Evolutionary conservation across 805 yeast genomes (phyloP).

Genomic region (Candida peoriensis): DNA sequence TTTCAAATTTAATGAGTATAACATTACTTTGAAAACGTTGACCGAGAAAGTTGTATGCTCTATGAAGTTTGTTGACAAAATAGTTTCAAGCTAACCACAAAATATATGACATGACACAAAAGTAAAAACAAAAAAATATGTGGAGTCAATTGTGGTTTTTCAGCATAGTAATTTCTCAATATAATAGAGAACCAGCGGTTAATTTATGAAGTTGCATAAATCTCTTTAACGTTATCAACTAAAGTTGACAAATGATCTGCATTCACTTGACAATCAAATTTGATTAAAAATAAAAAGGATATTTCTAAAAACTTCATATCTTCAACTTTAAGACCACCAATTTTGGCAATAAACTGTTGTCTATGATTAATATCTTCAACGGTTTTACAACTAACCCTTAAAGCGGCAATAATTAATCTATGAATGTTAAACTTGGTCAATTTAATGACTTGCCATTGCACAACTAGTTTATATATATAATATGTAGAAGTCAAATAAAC

Average conservation of each 20-base stretch:
- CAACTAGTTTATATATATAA: conserved; percentile 22
- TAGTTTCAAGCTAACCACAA: too few relatives aligned
- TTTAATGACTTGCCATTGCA: conserved; percentile 12
- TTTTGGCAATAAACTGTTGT: conserved; percentile 39
- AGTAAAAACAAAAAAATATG: too few relatives aligned
- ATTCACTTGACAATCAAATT: conserved; percentile 45
- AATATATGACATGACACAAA: too few relatives aligned
- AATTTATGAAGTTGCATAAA: too few relatives aligned
- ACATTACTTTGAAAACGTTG: too few relatives aligned
- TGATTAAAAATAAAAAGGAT: conserved; percentile 42
- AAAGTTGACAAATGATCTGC: conserved; percentile 20
- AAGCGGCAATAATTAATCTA: conserved; percentile 38
- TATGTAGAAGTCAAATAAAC: conserved; percentile 24
- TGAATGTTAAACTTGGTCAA: conserved; percentile 38
- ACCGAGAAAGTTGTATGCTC: too few relatives aligned
- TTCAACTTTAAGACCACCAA: conserved; percentile 37
- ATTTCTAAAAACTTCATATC: conserved; percentile 48
- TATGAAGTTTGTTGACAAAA: too few relatives aligned
- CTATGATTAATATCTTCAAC: conserved; percentile 42
- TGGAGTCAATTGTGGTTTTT: too few relatives aligned
- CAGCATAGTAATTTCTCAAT: too few relatives aligned
- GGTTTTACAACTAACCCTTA: conserved; percentile 42
- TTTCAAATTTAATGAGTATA: too few relatives aligned
- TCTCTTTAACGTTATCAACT: conserved; percentile 1
- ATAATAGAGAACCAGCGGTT: too few relatives aligned